Evolutionary conservation across 495 filamentous ascomycete genomes (phyloP), one percentile per base, ranked within the genome.

Genomic region (Penicillium cosmopolitanum): DNA sequence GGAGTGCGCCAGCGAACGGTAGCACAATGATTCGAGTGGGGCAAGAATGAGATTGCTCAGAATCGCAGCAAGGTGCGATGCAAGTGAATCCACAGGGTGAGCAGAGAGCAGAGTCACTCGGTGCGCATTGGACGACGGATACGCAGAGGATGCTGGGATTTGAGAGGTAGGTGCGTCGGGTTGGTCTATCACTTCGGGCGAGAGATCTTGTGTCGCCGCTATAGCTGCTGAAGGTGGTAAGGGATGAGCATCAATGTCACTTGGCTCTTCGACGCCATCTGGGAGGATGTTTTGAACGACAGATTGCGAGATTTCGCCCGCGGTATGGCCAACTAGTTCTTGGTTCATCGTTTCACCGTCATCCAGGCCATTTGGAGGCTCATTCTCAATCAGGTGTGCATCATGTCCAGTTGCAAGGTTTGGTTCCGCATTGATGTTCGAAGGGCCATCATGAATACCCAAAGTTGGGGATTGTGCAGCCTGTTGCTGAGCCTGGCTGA

Each of bases 21-120:
- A 71, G 47, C 73, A 78, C 11, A 82, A 67, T 9, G 77, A 73
- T 65, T 83, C 80, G 55, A 84, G 64, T 0, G 81, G 80, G 16
- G 78, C 63, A 18, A 82, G 76, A 11, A 82, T 65, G 11, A 80
- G 64, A 21, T 63, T 66, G 6, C 74, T 78, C 40, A 81, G 66
- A 38, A 78, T 66, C 19, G 73, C 69, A 8, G 81, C 71, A 16
- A 82, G 69, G 44, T 79, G 75, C 1, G 73, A 75, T 18, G 78
- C 74, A 18, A 83, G 64, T 5, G 74, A 77, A 58, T 80, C 74
- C 5, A 79, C 73, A 3, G 76, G 74, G 47, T 79, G 72, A 5
- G 75, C 70, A n/a, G 79, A 80, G n/a, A 84, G 78, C 4, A 79
- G 72, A 1, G 81, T 84, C 4, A 83, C 72, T 51, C 81, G 73